phyloP scores from a whole-genome alignment of 257 asterid genomes.

The Plantago major region DNA sequence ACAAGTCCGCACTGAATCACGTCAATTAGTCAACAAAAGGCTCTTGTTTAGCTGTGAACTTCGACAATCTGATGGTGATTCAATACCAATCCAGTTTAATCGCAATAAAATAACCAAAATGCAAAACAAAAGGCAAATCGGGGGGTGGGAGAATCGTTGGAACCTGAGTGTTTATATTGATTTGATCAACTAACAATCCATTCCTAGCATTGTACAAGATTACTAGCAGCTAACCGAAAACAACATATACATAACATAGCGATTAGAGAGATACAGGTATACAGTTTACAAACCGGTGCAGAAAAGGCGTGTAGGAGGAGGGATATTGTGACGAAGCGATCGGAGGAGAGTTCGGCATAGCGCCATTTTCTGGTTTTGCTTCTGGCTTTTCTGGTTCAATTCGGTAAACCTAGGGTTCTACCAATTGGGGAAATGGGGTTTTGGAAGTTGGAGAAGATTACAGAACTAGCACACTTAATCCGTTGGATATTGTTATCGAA shows the following conservation, averaged over 20 bases:
- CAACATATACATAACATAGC: neutral
- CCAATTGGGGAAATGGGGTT: slow-evolving; percentile 16
- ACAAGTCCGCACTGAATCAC: neutral
- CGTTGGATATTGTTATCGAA: no score
- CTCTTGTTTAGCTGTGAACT: neutral
- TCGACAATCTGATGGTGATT: neutral
- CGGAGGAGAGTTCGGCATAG: slow-evolving; percentile 35
- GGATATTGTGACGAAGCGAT: slow-evolving; percentile 20
- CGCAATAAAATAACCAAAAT: neutral
- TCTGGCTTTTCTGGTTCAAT: neutral
- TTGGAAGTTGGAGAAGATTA: slow-evolving; percentile 10
- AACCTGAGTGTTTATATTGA: no score
- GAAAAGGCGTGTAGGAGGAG: slow-evolving; percentile 26
- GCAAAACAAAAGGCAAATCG: neutral
- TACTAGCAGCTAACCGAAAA: neutral
- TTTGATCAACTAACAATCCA: no score
- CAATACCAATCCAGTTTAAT: neutral
- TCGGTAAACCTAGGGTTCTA: neutral
- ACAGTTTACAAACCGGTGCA: slow-evolving; percentile 30
- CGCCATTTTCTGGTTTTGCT: slow-evolving; percentile 26
- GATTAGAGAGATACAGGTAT: neutral
- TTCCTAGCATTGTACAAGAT: neutral
- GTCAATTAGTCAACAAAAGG: no score
- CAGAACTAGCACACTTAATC: no score
- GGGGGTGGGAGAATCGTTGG: no score